These are phyloP conservation scores for Suillus weaverae DNA, from an alignment of 768 basidiomycete genomes.

Conservation along the genomic window DNA sequence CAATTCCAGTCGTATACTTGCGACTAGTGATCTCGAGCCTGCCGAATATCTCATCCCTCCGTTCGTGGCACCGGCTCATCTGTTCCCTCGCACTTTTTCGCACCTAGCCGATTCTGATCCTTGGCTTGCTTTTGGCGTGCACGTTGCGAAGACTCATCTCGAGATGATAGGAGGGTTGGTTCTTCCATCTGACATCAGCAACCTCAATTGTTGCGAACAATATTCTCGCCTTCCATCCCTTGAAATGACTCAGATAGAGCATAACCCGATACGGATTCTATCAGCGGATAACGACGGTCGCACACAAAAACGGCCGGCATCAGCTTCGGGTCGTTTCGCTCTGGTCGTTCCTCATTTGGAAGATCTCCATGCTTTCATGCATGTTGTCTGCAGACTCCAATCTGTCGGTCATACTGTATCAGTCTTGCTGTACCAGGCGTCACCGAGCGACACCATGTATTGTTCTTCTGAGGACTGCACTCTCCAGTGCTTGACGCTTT, in stretches of 20 bases:
- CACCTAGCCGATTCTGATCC: slow-evolving; percentile 18
- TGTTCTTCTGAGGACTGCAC: slow-evolving; percentile 18
- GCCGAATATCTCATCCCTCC: slow-evolving; percentile 62
- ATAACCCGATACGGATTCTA: background rate
- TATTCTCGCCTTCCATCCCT: background rate
- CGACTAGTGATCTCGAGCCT: slow-evolving; percentile 33
- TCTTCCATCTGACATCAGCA: slow-evolving; percentile 28
- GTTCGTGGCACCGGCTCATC: slow-evolving; percentile 45
- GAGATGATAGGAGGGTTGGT: slow-evolving; percentile 36
- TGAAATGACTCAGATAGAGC: background rate
- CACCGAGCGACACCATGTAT: slow-evolving; percentile 1
- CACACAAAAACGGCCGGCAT: background rate
- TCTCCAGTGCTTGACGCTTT: slow-evolving; percentile 18
- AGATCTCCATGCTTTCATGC: slow-evolving; percentile 35
- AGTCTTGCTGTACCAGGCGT: slow-evolving; percentile 32
- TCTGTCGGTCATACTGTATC: slow-evolving; percentile 30
- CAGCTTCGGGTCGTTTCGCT: slow-evolving; percentile 29
- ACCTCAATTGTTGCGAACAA: slow-evolving; percentile 9
- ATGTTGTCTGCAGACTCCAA: slow-evolving; percentile 38
- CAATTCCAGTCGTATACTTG: slow-evolving; percentile 33
- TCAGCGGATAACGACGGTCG: background rate
- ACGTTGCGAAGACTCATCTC: slow-evolving; percentile 30
- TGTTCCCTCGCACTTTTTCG: slow-evolving; percentile 24
- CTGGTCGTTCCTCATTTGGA: slow-evolving; percentile 35
- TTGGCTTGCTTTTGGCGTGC: slow-evolving; percentile 24